Evolutionary conservation across 352 stramenopile genomes (phyloP).

Genomic region (Globisporangium barbulae): DNA sequence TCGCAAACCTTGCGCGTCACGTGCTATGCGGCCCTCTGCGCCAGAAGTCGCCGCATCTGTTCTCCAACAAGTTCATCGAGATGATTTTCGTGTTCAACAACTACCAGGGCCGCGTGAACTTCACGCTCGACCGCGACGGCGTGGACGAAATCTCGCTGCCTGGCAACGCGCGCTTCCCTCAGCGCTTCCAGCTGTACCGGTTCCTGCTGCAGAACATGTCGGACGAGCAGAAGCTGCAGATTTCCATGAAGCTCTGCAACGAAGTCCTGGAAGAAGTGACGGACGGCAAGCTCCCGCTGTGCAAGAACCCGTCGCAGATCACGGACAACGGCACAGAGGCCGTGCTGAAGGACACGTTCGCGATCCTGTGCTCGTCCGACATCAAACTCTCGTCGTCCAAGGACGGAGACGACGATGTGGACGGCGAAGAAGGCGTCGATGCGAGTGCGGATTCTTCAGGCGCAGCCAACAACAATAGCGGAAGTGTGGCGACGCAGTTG

Average conservation of each 20-base stretch:
- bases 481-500: slow-evolving; percentile 62
- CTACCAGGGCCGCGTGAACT: slow-evolving; percentile 56
- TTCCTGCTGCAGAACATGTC: slow-evolving; percentile 94
- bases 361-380: slow-evolving; percentile 78
- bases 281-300: slow-evolving; percentile 71
- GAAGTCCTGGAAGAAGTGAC: slow-evolving; percentile 92
- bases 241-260: slow-evolving; percentile 93
- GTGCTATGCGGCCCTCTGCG: slow-evolving; percentile 90
- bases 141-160: slow-evolving; percentile 60
- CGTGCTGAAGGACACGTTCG: slow-evolving; percentile 85
- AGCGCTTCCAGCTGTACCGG: slow-evolving; percentile 90
- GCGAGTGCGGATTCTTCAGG: slow-evolving; percentile 37
- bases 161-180: slow-evolving; percentile 48
- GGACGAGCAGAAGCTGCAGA: slow-evolving; percentile 95
- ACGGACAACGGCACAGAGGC: slow-evolving; percentile 86
- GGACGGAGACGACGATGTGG: slow-evolving; percentile 52
- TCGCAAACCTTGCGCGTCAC: slow-evolving; percentile 91
- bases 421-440: slow-evolving; percentile 67
- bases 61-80: slow-evolving; percentile 97
- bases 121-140: slow-evolving; percentile 60
- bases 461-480: slow-evolving; percentile 21
- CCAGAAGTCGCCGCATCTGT: slow-evolving; percentile 91
- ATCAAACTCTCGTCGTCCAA: slow-evolving; percentile 78
- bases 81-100: slow-evolving; percentile 96
- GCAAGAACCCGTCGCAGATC: slow-evolving; percentile 71